phyloP scores from a whole-genome alignment of 176 grass and related monocot genomes.

The Pharus latifolius region DNA sequence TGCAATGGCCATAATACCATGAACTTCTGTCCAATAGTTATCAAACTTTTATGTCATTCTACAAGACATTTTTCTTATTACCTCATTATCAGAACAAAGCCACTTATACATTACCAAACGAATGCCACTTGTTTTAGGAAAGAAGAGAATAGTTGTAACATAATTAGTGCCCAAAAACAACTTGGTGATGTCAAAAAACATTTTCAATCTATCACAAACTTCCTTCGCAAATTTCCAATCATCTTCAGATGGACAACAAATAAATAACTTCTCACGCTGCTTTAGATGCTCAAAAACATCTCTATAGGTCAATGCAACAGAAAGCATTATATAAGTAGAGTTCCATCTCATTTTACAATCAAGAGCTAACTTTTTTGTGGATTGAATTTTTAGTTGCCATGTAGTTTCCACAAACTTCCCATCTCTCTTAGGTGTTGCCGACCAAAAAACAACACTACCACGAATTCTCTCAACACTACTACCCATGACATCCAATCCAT shows the following conservation, averaged over 20 bases:
- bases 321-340: not conserved
- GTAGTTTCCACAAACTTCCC: not conserved
- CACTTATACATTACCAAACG: not conserved
- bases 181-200: conserved; percentile 1
- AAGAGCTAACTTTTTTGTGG: not conserved
- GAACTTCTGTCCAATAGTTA: not conserved
- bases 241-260: not conserved
- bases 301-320: not conserved
- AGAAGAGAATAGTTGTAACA: not conserved
- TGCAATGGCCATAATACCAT: not conserved
- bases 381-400: not conserved
- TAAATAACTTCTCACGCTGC: not conserved
- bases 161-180: not conserved
- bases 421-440: conserved; percentile 1
- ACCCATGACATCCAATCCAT: conserved; percentile 2
- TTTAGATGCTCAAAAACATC: not conserved
- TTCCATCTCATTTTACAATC: conserved; percentile 7
- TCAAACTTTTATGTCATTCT: not conserved
- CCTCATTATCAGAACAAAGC: too few species aligned
- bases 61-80: not conserved
- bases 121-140: conserved; percentile 10
- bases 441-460: conserved; percentile 16
- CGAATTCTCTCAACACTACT: not conserved
- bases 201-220: not conserved
- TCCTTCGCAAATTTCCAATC: not conserved